phyloP scores from a whole-genome alignment of 495 filamentous ascomycete species.

The Margaritispora aquatica region DNA sequence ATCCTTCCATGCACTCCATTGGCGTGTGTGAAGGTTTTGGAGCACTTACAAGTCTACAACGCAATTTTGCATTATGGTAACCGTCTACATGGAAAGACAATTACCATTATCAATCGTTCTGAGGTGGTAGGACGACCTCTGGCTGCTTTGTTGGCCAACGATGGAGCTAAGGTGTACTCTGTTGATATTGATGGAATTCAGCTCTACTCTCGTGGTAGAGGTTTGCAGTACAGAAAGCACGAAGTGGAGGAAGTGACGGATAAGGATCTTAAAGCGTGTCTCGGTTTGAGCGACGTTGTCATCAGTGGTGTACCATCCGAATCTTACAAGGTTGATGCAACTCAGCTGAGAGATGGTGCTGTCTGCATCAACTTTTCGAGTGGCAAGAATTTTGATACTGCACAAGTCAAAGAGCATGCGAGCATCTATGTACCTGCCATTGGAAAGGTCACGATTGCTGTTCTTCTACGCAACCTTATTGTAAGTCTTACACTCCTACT shows the following conservation, averaged over 20 bases:
- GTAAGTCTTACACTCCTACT: neutral
- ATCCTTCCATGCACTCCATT: slow-evolving; percentile 94
- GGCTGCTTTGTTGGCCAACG: slow-evolving; percentile 92
- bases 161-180: slow-evolving; percentile 90
- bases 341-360: slow-evolving; percentile 76
- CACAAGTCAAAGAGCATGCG: slow-evolving; percentile 83
- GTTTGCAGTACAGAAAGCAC: slow-evolving; percentile 73
- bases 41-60: slow-evolving; percentile 94
- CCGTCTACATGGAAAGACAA: slow-evolving; percentile 80
- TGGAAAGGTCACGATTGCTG: slow-evolving; percentile 94
- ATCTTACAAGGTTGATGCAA: slow-evolving; percentile 78
- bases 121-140: slow-evolving; percentile 94
- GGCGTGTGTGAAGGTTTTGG: slow-evolving; percentile 92
- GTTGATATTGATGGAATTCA: slow-evolving; percentile 92
- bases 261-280: slow-evolving; percentile 68
- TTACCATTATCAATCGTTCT: slow-evolving; percentile 90
- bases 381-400: slow-evolving; percentile 83
- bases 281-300: slow-evolving; percentile 86
- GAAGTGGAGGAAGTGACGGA: slow-evolving; percentile 70
- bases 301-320: slow-evolving; percentile 88
- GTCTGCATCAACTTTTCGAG: slow-evolving; percentile 98
- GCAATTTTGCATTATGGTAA: slow-evolving; percentile 92
- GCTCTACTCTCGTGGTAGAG: slow-evolving; percentile 80
- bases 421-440: slow-evolving; percentile 96
- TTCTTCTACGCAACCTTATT: slow-evolving; percentile 81